Evolutionary conservation across 768 basidiomycete genomes (phyloP), one percentile per base, ranked within the genome.

Genomic region (Dentipellis sp.): DNA sequence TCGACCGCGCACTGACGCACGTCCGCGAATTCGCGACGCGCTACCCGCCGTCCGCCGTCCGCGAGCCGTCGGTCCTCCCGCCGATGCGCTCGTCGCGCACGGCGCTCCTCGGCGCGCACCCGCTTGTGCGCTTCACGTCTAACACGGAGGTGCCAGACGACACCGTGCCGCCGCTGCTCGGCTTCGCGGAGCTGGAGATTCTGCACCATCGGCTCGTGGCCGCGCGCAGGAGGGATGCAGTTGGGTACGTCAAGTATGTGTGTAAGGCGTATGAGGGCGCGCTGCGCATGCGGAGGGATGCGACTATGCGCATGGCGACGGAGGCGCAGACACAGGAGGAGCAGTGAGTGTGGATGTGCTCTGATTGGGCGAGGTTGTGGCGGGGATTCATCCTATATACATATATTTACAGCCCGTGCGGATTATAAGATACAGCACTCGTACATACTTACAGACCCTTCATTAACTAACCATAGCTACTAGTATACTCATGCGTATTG

Each of bases 171-270:
- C 93, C 93, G 0, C 67, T 93, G 40, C 62, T 95, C 19, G 76
- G 81, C 11, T 95, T 93, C 66, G 61, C 71, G 14, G 91, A 95
- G 65, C 60, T 95, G n/a, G 85, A 89, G 60, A 58, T 85, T 5
- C 72, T 97, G 52, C 92, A 95, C 66, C 79, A 91, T 56, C 75
- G 85, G 23, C 69, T 93, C 29, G 80, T 86, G n/a, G 66, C 66
- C 16, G 65, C 62, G 7, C 63, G 61, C 14, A 58, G 65, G 40
- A 34, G 14, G n/a, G 71, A 74, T 39, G 80, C 81, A 16, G 72
- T 94, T 23, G 78, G 73, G 7, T 89, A 83, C 63, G 58, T 95
- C 47, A 90, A 81, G 59, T 93, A 82, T 77, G 66, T 86, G 2
- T 82, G 80, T 63, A 83, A 82, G 69, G 73, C 84, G 3, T 95